Percentiles rank a stretch among this genome's conserved stretches.
phyloP scores from a whole-genome alignment of 371 early-diverging fungal genomes.

The Lichtheimia corymbifera region DNA sequence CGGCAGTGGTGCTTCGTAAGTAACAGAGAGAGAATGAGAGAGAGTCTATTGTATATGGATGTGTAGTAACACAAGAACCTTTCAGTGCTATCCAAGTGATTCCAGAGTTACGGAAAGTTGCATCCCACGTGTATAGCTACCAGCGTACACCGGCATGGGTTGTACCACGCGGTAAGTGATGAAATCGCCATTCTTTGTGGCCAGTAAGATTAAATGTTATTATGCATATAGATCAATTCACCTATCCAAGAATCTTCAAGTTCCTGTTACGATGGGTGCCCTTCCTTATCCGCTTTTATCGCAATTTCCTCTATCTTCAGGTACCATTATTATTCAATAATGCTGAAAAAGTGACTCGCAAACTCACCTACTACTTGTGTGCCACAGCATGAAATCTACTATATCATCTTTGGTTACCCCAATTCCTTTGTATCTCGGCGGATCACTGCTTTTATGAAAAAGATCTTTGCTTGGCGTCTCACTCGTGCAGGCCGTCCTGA shows the following conservation, averaged over 20 bases:
- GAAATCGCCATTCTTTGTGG: constrained; percentile 3
- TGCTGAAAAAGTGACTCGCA: not conserved
- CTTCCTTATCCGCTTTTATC: constrained; percentile 22
- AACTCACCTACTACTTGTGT: not conserved
- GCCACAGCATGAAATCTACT: constrained; percentile 18
- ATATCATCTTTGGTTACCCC: constrained; percentile 17
- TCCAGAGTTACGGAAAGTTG: constrained; percentile 47
- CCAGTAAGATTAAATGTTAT: not conserved
- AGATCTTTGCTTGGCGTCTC: constrained; percentile 10
- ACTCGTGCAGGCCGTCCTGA: constrained; percentile 24
- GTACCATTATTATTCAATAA: constrained; percentile 1
- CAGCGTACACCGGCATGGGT: constrained; percentile 59
- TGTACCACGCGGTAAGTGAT: constrained; percentile 36
- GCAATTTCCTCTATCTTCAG: constrained; percentile 15
- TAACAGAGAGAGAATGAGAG: not conserved
- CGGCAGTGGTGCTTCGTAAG: constrained; percentile 59
- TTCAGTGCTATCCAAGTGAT: constrained; percentile 55
- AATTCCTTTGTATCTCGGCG: not conserved
- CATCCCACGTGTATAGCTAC: constrained; percentile 49
- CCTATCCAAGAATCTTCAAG: constrained; percentile 12
- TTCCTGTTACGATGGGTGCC: constrained; percentile 22
- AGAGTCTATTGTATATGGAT: not conserved
- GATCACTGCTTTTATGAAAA: not conserved
- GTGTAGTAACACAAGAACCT: not conserved
- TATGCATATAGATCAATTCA: constrained; percentile 13